Percentiles rank a stretch among this genome's conserved stretches.
phyloP scores from a whole-genome alignment of 1,139 yeast genomes.

The Saccharomyces hybrid region DNA sequence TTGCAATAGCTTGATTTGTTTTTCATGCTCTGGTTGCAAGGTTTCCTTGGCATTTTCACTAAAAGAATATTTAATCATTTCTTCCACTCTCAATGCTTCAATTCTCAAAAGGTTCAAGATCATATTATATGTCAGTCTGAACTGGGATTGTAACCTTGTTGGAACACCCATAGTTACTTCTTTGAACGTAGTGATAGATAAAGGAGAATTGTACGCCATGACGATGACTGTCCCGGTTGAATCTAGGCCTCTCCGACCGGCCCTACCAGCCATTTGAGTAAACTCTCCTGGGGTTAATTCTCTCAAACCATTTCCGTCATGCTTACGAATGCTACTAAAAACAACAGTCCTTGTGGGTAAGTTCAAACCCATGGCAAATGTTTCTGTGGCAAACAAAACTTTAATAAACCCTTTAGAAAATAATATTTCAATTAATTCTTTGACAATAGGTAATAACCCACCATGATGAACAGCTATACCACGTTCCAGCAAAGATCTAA shows the following conservation, averaged over 20 bases:
- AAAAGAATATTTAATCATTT: constrained; percentile 92
- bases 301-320: constrained; percentile 80
- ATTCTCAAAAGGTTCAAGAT: constrained; percentile 82
- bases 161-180: constrained; percentile 82
- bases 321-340: constrained; percentile 75
- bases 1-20: constrained; percentile 48
- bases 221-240: constrained; percentile 91
- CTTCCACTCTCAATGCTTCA: constrained; percentile 91
- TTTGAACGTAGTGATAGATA: constrained; percentile 53
- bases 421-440: constrained; percentile 87
- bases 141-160: constrained; percentile 82
- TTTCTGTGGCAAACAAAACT: constrained; percentile 92
- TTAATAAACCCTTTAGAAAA: constrained; percentile 81
- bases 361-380: constrained; percentile 96
- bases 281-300: constrained; percentile 88
- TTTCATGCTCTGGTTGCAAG: constrained; percentile 77
- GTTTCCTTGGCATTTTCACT: constrained; percentile 87
- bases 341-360: constrained; percentile 96
- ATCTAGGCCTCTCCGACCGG: constrained; percentile 96
- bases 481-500: constrained; percentile 74
- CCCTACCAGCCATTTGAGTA: constrained; percentile 98
- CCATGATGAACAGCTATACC: constrained; percentile 98
- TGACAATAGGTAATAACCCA: constrained; percentile 89
- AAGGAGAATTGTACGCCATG: constrained; percentile 73
- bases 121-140: constrained; percentile 92